Evolutionary conservation across 805 yeast species (phyloP).

Genomic region (Sungouiozyma intestinalis): DNA sequence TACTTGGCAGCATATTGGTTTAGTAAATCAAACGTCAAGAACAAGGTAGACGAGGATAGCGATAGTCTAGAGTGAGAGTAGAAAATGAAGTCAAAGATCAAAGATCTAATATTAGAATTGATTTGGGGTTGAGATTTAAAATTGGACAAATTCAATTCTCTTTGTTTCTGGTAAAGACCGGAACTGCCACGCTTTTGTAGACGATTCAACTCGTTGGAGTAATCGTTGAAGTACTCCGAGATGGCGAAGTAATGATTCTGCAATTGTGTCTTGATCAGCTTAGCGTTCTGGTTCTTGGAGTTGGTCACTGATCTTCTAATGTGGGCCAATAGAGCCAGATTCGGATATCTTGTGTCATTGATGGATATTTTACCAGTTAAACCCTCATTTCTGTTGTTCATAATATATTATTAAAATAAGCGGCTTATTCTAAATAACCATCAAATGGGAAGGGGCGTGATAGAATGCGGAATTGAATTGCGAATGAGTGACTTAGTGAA

Average conservation of each 20-base stretch:
- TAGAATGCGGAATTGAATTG: no score
- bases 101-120: conserved; percentile 50
- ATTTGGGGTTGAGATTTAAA: conserved; percentile 33
- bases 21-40: conserved; percentile 56
- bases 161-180: neutral
- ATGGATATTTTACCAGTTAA: neutral
- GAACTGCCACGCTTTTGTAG: conserved; percentile 6
- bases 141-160: conserved; percentile 12
- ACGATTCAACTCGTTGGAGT: conserved; percentile 22
- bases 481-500: no score
- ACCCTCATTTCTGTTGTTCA: neutral
- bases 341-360: neutral
- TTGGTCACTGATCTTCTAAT: conserved; percentile 13
- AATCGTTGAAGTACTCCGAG: conserved; percentile 37
- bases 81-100: conserved; percentile 69
- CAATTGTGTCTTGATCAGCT: conserved; percentile 38
- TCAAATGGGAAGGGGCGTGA: no score
- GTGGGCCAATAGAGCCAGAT: conserved; percentile 7
- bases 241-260: conserved; percentile 35
- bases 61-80: conserved; percentile 56
- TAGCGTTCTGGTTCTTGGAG: conserved; percentile 14
- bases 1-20: conserved; percentile 82
- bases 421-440: neutral
- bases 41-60: conserved; percentile 55
- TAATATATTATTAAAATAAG: no score